A percentile compares a stretch with the other conserved stretches of the same genome.
Evolutionary conservation across 495 filamentous ascomycete genomes (phyloP).

Genomic region (Penicillium ucsense): DNA sequence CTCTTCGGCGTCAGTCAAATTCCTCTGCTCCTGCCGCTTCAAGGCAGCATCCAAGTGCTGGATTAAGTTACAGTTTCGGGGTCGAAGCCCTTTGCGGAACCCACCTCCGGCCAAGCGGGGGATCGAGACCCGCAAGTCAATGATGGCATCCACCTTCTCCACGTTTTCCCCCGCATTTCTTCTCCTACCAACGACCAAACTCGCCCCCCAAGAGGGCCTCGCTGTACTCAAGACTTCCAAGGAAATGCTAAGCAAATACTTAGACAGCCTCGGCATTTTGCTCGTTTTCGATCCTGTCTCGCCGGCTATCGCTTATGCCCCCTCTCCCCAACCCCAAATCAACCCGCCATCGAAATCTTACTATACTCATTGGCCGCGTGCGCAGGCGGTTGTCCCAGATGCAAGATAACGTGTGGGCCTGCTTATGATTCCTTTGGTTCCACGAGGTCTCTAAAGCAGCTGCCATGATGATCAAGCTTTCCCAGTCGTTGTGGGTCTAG

Average conservation of each 20-base stretch:
- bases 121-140: conserved; percentile 4
- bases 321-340: not conserved
- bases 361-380: conserved; percentile 1
- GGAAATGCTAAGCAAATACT: not conserved
- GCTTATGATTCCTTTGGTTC: not conserved
- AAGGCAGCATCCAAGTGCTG: too few species aligned
- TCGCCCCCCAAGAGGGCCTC: not conserved
- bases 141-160: conserved; percentile 12
- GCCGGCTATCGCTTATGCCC: conserved; percentile 19
- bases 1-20: too few species aligned
- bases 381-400: conserved; percentile 3
- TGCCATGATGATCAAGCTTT: too few species aligned
- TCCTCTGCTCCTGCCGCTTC: too few species aligned
- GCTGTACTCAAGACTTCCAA: not conserved
- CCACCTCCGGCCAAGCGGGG: conserved; percentile 1
- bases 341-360: not conserved
- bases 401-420: not conserved
- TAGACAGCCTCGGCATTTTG: conserved; percentile 24
- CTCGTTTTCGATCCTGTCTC: conserved; percentile 6
- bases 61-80: conserved; percentile 12
- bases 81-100: conserved; percentile 9
- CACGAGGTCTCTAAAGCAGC: too few species aligned
- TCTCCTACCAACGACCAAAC: not conserved
- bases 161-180: conserved; percentile 22
- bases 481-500: too few species aligned